A percentile compares a stretch with the other conserved stretches of the same genome.
Conservation (phyloP, 2,329 filamentous ascomycete genomes). For the Tolypocladium paradoxum region DNA sequence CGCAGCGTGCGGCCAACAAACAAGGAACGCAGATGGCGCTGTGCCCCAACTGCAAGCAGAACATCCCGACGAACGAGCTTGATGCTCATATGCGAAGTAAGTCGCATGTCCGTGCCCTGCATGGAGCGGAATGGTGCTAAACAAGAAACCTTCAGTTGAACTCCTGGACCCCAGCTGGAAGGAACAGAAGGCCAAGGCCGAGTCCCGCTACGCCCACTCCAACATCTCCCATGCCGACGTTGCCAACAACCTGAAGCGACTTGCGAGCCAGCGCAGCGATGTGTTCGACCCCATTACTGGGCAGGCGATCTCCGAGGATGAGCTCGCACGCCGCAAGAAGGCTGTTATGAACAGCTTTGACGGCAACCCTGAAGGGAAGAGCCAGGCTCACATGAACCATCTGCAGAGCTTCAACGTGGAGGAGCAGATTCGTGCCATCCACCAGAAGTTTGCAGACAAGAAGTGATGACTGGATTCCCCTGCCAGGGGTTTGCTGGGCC, state of each 20-base stretch:
- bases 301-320: conserved; percentile 60
- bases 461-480: conserved; percentile 13
- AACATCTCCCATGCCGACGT: conserved; percentile 81
- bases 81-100: conserved; percentile 84
- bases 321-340: conserved; percentile 64
- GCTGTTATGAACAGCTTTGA: conserved; percentile 56
- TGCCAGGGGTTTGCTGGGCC: background rate
- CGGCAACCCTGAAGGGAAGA: conserved; percentile 51
- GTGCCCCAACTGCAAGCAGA: conserved; percentile 88
- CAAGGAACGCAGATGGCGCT: conserved; percentile 57
- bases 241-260: conserved; percentile 88
- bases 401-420: conserved; percentile 67
- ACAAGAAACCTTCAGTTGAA: conserved; percentile 52
- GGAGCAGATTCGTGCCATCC: conserved; percentile 65
- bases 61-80: conserved; percentile 77
- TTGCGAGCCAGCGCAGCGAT: conserved; percentile 79
- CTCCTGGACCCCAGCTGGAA: conserved; percentile 91
- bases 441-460: conserved; percentile 39
- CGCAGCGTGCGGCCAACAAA: conserved; percentile 58
- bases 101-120: conserved; percentile 10
- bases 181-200: conserved; percentile 83
- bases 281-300: conserved; percentile 71
- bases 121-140: conserved; percentile 19
- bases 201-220: conserved; percentile 73
- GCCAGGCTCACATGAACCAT: conserved; percentile 39